phyloP scores from a whole-genome alignment of 768 basidiomycete genomes.

The Trametes cinnabarina region DNA sequence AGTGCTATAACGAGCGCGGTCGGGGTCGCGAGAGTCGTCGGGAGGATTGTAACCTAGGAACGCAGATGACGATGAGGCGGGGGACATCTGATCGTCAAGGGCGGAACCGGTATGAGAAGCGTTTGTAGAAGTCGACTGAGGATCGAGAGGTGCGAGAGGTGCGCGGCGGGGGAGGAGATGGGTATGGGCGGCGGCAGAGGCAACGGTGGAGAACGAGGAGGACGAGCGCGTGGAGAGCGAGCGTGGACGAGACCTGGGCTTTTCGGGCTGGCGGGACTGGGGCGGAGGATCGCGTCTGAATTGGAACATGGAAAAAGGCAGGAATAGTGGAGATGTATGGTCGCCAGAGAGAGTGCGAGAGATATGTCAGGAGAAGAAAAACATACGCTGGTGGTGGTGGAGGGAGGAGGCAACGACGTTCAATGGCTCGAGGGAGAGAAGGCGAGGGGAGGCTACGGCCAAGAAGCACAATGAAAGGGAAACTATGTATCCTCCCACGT shows the following conservation, averaged over 20 bases:
- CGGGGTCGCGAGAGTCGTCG: slow-evolving; percentile 23
- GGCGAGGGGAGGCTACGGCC: neutral
- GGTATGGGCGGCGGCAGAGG: slow-evolving; percentile 10
- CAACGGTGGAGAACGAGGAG: slow-evolving; percentile 3
- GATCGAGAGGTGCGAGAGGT: slow-evolving; percentile 29
- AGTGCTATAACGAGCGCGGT: slow-evolving; percentile 21
- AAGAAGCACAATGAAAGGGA: neutral
- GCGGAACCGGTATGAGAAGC: slow-evolving; percentile 3
- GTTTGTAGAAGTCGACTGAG: slow-evolving; percentile 26
- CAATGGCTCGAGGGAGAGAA: neutral
- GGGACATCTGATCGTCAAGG: slow-evolving; percentile 29
- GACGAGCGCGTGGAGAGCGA: slow-evolving; percentile 14
- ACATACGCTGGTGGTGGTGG: neutral
- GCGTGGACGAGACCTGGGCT: slow-evolving; percentile 12
- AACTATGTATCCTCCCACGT: slow-evolving; percentile 15
- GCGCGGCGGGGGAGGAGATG: slow-evolving; percentile 21
- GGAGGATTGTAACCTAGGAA: slow-evolving; percentile 21
- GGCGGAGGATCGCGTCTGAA: slow-evolving; percentile 16
- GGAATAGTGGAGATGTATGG: neutral
- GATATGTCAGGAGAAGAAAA: neutral
- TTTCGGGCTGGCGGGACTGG: slow-evolving; percentile 15
- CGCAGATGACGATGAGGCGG: slow-evolving; percentile 23
- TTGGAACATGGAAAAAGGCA: slow-evolving; percentile 17
- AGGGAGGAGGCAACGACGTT: neutral
- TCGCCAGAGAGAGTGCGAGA: too few relatives aligned